A percentile compares a stretch with the other conserved stretches of the same genome.
phyloP scores from a whole-genome alignment of 345 rosid genomes.

The Ceriops decandra region DNA sequence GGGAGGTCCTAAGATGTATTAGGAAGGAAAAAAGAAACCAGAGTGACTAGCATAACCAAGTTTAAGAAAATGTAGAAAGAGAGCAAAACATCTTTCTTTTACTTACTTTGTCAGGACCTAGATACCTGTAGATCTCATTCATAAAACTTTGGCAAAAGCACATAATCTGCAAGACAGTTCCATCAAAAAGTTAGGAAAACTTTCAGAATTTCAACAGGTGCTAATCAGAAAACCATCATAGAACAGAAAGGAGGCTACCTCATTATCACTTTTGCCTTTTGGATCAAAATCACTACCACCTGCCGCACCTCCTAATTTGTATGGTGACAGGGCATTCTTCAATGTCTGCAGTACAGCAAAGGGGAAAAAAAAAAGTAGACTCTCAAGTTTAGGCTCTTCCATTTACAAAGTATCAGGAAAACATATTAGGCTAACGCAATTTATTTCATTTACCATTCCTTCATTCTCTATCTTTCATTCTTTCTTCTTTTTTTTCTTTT shows the following conservation, averaged over 20 bases:
- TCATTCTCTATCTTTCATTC: slow-evolving; percentile 7
- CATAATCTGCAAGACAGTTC: slow-evolving; percentile 68
- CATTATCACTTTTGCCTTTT: slow-evolving; percentile 94
- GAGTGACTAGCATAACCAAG: background rate
- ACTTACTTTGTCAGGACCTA: slow-evolving; percentile 89
- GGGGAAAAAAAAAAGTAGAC: background rate
- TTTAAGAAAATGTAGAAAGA: slow-evolving; percentile 12
- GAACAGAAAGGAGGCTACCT: slow-evolving; percentile 45
- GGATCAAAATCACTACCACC: slow-evolving; percentile 99
- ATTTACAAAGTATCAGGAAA: too few relatives aligned
- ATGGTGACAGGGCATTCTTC: slow-evolving; percentile 90
- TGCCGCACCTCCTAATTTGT: slow-evolving; percentile 97
- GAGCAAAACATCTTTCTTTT: background rate
- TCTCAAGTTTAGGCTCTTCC: slow-evolving; percentile 1
- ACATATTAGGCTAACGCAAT: too few relatives aligned
- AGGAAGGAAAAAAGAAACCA: slow-evolving; percentile 14
- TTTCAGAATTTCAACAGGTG: slow-evolving; percentile 22
- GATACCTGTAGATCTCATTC: slow-evolving; percentile 85
- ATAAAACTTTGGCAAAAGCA: slow-evolving; percentile 99
- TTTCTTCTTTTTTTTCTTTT: too few relatives aligned
- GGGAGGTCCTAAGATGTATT: slow-evolving; percentile 70
- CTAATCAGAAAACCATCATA: slow-evolving; percentile 8
- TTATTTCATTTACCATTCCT: background rate
- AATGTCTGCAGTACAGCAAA: slow-evolving; percentile 53
- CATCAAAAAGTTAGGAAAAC: slow-evolving; percentile 26